A percentile compares a stretch with the other conserved stretches of the same genome.
These are phyloP conservation scores for Xylaria sp. DNA, from an alignment of 2,329 filamentous ascomycete species.

Conservation along the genomic window DNA sequence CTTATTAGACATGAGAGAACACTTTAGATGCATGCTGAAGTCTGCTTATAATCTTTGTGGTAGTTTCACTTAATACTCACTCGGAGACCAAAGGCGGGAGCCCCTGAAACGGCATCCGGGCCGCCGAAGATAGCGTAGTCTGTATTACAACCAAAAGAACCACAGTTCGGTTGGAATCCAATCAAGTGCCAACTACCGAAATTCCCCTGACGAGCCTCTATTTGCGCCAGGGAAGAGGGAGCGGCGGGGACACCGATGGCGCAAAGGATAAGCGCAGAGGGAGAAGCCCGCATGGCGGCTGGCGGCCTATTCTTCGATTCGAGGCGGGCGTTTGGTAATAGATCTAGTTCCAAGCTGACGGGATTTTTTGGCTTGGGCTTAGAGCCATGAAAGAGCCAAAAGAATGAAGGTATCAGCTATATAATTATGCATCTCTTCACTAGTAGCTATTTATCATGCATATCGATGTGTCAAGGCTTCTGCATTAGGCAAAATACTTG, in stretches of 20 bases:
- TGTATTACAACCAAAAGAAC: slow-evolving; percentile 2
- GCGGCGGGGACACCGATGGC: slow-evolving; percentile 14
- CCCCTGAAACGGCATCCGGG: slow-evolving; percentile 8
- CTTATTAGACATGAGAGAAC: not conserved
- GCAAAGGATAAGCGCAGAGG: slow-evolving; percentile 14
- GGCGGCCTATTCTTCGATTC: not conserved
- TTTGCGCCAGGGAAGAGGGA: not conserved
- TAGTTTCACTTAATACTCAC: slow-evolving; percentile 5
- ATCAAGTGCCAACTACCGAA: slow-evolving; percentile 16
- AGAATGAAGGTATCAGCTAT: not conserved
- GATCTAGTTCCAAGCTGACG: not conserved
- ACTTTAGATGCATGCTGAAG: not conserved
- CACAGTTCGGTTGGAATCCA: not conserved
- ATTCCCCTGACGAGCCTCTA: slow-evolving; percentile 2
- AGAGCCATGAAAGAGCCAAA: too few species aligned
- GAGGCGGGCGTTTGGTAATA: not conserved
- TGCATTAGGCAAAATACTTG: not conserved
- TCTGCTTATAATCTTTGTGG: not conserved
- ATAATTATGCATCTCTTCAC: not conserved
- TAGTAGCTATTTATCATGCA: not conserved
- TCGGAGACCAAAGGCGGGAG: slow-evolving; percentile 22
- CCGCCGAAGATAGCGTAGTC: slow-evolving; percentile 16
- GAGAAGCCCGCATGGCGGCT: slow-evolving; percentile 14
- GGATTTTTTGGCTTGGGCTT: not conserved
- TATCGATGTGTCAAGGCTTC: not conserved